Conservation (phyloP, 2,329 filamentous ascomycete species). For the Ceratocystis papillata region DNA sequence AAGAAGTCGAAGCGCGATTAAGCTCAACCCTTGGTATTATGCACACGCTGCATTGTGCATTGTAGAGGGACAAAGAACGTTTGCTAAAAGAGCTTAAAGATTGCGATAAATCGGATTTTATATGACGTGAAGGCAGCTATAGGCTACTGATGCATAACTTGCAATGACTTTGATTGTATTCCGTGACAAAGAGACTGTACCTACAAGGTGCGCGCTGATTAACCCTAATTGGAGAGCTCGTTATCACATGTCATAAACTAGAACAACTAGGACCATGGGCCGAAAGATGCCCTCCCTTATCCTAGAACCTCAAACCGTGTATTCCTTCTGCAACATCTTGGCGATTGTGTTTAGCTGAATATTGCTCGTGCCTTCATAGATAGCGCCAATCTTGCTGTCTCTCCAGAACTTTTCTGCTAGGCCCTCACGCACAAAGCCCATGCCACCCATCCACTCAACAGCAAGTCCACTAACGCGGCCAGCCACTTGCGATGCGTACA, state of each 20-base stretch:
- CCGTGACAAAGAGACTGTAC: too few relatives aligned
- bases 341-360: constrained; percentile 59
- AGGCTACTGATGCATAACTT: too few relatives aligned
- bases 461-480: constrained; percentile 74
- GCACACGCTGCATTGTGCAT: not conserved
- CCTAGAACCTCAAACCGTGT: constrained; percentile 34
- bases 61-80: too few relatives aligned
- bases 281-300: not conserved
- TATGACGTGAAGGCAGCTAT: too few relatives aligned
- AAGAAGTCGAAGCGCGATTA: not conserved
- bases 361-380: constrained; percentile 85
- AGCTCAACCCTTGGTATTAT: not conserved
- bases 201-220: not conserved
- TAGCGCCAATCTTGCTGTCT: constrained; percentile 96
- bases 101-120: too few relatives aligned
- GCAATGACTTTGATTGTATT: too few relatives aligned
- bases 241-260: not conserved
- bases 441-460: constrained; percentile 98
- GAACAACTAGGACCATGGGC: not conserved
- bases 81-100: too few relatives aligned
- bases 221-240: not conserved
- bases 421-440: constrained; percentile 95
- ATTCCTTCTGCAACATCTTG: constrained; percentile 52
- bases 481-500: constrained; percentile 87
- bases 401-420: constrained; percentile 96